Conservation (phyloP, 2,329 filamentous ascomycete genomes). For the Metarhizium guizhouense region DNA sequence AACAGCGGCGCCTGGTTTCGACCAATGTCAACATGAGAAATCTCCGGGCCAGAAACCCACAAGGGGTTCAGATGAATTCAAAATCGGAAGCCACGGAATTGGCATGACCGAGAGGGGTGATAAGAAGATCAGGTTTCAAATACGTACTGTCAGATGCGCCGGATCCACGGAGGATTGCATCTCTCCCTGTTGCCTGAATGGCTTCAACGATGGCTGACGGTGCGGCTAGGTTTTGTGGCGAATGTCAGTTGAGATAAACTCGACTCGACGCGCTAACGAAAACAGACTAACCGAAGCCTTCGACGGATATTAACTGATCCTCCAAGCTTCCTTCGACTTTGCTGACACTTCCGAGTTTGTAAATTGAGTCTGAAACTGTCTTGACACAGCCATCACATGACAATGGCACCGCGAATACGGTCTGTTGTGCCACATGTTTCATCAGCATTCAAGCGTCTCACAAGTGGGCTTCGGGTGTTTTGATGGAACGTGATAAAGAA, state of each 20-base stretch:
- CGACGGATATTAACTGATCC: constrained; percentile 74
- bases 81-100: not conserved
- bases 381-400: constrained; percentile 85
- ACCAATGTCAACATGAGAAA: constrained; percentile 5
- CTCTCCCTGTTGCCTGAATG: constrained; percentile 81
- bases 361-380: constrained; percentile 70
- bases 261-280: not conserved
- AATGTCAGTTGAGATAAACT: not conserved
- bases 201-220: constrained; percentile 84
- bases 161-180: constrained; percentile 87
- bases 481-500: constrained; percentile 3
- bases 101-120: not conserved
- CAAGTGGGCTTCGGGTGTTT: constrained; percentile 7
- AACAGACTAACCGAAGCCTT: constrained; percentile 60
- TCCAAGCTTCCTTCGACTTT: constrained; percentile 76
- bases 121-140: not conserved
- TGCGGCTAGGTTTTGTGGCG: constrained; percentile 43
- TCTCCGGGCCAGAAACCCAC: not conserved
- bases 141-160: constrained; percentile 73
- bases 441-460: constrained; percentile 17
- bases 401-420: constrained; percentile 89
- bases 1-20: constrained; percentile 61
- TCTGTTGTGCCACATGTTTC: constrained; percentile 44
- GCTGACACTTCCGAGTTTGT: constrained; percentile 68
- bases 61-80: not conserved